These are phyloP conservation scores for Sugiyamaella xylanicola DNA, from an alignment of 1,139 yeast species.

Conservation along the genomic window DNA sequence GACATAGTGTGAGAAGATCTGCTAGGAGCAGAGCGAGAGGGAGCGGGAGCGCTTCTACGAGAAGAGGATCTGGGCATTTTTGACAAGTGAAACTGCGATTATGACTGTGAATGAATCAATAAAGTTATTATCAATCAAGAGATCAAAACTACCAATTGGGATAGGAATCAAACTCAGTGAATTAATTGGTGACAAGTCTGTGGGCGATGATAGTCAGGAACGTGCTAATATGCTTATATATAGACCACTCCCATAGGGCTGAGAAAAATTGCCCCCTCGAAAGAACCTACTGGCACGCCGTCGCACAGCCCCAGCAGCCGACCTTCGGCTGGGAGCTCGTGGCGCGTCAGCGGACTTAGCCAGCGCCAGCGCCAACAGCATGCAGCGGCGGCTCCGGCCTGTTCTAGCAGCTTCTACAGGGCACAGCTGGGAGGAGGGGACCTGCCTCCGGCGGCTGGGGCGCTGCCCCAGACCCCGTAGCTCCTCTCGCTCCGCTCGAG, in stretches of 20 bases:
- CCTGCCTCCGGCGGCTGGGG: conserved; percentile 3
- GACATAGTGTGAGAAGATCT: conserved; percentile 80
- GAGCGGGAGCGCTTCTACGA: conserved; percentile 50
- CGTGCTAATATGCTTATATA: not conserved
- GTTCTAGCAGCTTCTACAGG: not conserved
- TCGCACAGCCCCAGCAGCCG: too few species aligned
- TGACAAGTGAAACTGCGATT: too few species aligned
- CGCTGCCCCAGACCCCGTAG: not conserved
- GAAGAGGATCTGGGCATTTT: conserved; percentile 59
- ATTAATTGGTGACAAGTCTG: not conserved
- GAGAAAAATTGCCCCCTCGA: not conserved
- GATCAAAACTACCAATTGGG: not conserved
- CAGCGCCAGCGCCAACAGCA: not conserved
- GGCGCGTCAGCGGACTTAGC: too few species aligned
- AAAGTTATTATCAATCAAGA: not conserved
- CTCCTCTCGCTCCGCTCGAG: conserved; percentile 2
- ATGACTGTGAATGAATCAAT: not conserved
- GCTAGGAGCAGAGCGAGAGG: conserved; percentile 51
- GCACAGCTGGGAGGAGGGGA: not conserved
- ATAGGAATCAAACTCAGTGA: not conserved
- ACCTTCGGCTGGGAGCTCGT: too few species aligned
- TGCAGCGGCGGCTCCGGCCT: not conserved
- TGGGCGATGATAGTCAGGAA: not conserved
- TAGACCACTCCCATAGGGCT: not conserved
- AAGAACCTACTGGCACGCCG: too few species aligned